Conservation (phyloP, 441 rosid genomes). For the Rhodomyrtus psidioides region DNA sequence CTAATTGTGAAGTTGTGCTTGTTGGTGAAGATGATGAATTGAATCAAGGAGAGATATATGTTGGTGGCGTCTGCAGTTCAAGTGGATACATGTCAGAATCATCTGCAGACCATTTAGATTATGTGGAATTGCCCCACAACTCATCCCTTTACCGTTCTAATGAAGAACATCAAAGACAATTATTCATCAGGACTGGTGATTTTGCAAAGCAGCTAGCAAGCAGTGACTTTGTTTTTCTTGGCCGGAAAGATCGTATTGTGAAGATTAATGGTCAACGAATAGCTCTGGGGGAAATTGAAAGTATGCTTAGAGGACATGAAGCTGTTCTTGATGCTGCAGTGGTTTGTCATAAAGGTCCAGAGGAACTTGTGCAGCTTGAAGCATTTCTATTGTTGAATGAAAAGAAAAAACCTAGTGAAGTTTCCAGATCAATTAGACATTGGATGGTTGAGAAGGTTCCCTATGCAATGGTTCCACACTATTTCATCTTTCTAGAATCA, state of each 20-base stretch:
- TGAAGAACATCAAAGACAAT: constrained; percentile 36
- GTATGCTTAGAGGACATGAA: constrained; percentile 42
- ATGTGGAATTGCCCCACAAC: constrained; percentile 36
- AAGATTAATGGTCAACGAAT: constrained; percentile 79
- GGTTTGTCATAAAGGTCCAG: constrained; percentile 28
- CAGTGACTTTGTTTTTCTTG: constrained; percentile 73
- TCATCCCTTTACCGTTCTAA: constrained; percentile 24
- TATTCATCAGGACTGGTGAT: constrained; percentile 83
- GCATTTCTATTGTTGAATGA: constrained; percentile 52
- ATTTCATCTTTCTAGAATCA: constrained; percentile 37
- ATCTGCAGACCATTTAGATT: constrained; percentile 17
- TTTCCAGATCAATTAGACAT: constrained; percentile 30
- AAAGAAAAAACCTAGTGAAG: constrained; percentile 26
- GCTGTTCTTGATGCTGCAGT: constrained; percentile 67
- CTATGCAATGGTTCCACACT: constrained; percentile 61
- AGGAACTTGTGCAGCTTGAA: constrained; percentile 31
- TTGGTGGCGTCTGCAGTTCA: constrained; percentile 65
- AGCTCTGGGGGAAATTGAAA: constrained; percentile 78
- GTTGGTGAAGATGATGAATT: constrained; percentile 36
- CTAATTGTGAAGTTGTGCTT: constrained; percentile 58
- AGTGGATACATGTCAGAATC: constrained; percentile 47
- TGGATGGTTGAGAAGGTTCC: constrained; percentile 65
- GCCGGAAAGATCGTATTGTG: constrained; percentile 71
- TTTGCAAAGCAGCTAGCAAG: constrained; percentile 54
- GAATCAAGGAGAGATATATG: constrained; percentile 65